These are phyloP conservation scores for Begonia fuchsioides DNA, from an alignment of 306 rosid genomes.

Conservation along the genomic window DNA sequence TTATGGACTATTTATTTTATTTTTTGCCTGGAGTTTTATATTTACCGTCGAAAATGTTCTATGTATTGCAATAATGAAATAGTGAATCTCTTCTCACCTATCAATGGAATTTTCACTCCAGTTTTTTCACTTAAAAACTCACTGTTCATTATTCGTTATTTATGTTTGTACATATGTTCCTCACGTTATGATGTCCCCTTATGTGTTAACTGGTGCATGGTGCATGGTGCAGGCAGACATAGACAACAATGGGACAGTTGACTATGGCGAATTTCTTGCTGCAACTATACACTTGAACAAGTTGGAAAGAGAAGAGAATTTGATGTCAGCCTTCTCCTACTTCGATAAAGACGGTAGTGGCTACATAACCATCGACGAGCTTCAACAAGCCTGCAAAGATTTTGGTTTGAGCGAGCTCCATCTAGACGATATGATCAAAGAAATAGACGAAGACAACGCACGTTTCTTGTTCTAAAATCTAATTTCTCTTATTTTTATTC, in stretches of 20 bases:
- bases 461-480: background rate
- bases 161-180: no score
- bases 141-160: no score
- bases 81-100: background rate
- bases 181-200: no score
- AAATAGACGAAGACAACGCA: constrained; percentile 32
- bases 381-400: constrained; percentile 29
- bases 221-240: constrained; percentile 29
- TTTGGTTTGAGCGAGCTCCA: constrained; percentile 33
- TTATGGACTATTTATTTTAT: no score
- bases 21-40: no score
- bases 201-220: background rate
- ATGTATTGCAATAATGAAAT: no score
- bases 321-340: constrained; percentile 27
- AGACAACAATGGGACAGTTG: constrained; percentile 33
- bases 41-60: no score
- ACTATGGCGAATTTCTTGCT: constrained; percentile 39
- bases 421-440: constrained; percentile 36
- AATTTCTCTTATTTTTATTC: background rate
- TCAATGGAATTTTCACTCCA: background rate
- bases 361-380: constrained; percentile 33
- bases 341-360: constrained; percentile 44
- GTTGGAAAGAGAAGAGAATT: constrained; percentile 36
- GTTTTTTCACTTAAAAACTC: no score
- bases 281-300: constrained; percentile 39